Evolutionary conservation across 495 filamentous ascomycete species (phyloP).

Genomic region (Trichoderma orchidacearum): DNA sequence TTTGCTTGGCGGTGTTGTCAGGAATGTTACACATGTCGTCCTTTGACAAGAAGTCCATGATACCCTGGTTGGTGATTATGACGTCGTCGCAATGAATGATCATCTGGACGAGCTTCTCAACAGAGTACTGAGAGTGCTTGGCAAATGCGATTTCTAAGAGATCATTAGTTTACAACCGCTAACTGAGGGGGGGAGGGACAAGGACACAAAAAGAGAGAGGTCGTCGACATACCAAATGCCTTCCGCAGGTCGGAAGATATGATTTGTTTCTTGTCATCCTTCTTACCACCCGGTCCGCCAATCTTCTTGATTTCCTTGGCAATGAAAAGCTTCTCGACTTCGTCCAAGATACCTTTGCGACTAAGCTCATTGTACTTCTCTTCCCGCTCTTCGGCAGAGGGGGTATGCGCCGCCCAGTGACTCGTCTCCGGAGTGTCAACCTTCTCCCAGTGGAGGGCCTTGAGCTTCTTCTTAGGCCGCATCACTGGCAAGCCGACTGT

Average conservation of each 20-base stretch:
- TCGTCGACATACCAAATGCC: slow-evolving; percentile 49
- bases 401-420: slow-evolving; percentile 82
- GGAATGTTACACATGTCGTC: slow-evolving; percentile 85
- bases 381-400: slow-evolving; percentile 72
- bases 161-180: slow-evolving; percentile 8
- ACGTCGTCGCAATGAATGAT: slow-evolving; percentile 91
- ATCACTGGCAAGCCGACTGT: slow-evolving; percentile 54
- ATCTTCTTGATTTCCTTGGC: slow-evolving; percentile 93
- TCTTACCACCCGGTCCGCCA: slow-evolving; percentile 51
- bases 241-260: slow-evolving; percentile 86
- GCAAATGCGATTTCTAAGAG: slow-evolving; percentile 68
- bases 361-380: slow-evolving; percentile 89
- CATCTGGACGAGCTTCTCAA: slow-evolving; percentile 78
- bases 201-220: neutral
- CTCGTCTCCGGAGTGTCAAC: slow-evolving; percentile 88
- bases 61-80: slow-evolving; percentile 80
- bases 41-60: slow-evolving; percentile 92
- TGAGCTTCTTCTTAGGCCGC: slow-evolving; percentile 96
- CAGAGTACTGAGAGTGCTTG: slow-evolving; percentile 70
- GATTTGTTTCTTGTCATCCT: slow-evolving; percentile 93
- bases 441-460: slow-evolving; percentile 98
- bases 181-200: neutral
- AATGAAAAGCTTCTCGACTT: slow-evolving; percentile 94
- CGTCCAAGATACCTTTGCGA: slow-evolving; percentile 86
- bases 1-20: slow-evolving; percentile 77